Conservation (phyloP, 2,329 filamentous ascomycete species). For the Domatiomyces globalis region DNA sequence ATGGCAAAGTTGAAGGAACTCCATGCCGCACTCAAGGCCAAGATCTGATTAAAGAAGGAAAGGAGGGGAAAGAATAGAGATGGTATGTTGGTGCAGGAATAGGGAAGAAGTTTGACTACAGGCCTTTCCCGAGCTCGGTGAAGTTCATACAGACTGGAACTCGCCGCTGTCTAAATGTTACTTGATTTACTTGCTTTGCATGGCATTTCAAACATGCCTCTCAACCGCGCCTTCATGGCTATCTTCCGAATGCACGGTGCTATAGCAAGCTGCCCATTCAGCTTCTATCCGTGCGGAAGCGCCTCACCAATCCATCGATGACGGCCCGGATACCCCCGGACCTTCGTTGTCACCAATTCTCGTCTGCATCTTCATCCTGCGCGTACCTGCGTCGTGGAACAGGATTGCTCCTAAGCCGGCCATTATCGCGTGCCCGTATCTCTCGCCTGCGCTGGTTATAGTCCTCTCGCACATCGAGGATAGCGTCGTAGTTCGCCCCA, state of each 20-base stretch:
- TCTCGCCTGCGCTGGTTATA: constrained; percentile 23
- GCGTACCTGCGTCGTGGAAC: constrained; percentile 15
- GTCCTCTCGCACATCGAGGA: constrained; percentile 36
- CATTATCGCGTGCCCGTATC: constrained; percentile 19
- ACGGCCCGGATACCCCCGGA: not conserved
- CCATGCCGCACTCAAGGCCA: constrained; percentile 71
- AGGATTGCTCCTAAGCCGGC: constrained; percentile 10
- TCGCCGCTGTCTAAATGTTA: not conserved
- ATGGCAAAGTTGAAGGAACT: constrained; percentile 73
- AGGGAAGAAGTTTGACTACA: not conserved
- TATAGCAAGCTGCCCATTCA: not conserved
- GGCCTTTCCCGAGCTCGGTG: not conserved
- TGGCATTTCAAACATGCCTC: not conserved
- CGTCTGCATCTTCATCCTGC: constrained; percentile 17
- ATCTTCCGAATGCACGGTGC: not conserved
- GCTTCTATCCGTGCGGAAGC: not conserved
- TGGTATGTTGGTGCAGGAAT: not conserved
- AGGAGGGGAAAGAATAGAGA: not conserved
- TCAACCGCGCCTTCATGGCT: not conserved
- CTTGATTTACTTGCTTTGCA: not conserved
- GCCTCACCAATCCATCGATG: not conserved
- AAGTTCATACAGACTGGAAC: not conserved
- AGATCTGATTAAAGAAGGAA: constrained; percentile 47
- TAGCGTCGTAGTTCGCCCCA: constrained; percentile 47
- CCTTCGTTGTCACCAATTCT: constrained; percentile 16